Evolutionary conservation across 345 rosid genomes (phyloP), one percentile per base, ranked within the genome.

Genomic region (Populus ilicifolia): DNA sequence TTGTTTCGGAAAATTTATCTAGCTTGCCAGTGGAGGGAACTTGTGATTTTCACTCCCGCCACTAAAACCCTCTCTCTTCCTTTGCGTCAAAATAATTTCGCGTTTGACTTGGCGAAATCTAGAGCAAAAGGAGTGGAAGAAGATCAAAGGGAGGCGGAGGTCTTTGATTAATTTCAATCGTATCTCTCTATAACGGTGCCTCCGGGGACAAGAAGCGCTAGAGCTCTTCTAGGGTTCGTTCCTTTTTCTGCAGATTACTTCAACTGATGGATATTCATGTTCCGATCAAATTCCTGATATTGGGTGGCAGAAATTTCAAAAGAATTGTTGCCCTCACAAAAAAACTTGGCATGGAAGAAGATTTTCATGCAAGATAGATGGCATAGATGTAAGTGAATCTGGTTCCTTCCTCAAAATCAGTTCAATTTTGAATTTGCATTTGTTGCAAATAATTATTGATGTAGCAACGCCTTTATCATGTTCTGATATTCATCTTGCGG

Each of bases 171-270:
- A 78, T 83, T 68, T 89, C 96, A 43, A 80, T 93, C 70, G 99
- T 98, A 80, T 84, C 90, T 83, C 86, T 88, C 17, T 90, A 90
- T 89, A 79, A 43, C 44, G 98, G 97, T 17, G 98, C 96, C 18
- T 74, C 91, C 11, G 90, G 94, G 94, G 93, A 90, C 50, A 93
- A 93, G 91, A 93, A 93, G 89, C 93, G 88, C 84, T 95, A 97
- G 97, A 95, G 97, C 88, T 89, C 88, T 70, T 92, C 98, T 84
- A 90, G 99, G 98, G 99, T 93, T 89, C 17, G 90, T 77, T 67
- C n/a, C 17, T 43, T 66, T 36, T 44, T 79, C 5, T 89, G 87
- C 84, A 95, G 98, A 88, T 95, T 79, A 89, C 86, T 71, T 78
- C 85, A 72, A 71, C 71, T 29, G 88, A 82, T 85, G 98, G 91